Evolutionary conservation across 2,329 filamentous ascomycete genomes (phyloP), one percentile per base, ranked within the genome.

Genomic region (Emmonsiellopsis sp.): DNA sequence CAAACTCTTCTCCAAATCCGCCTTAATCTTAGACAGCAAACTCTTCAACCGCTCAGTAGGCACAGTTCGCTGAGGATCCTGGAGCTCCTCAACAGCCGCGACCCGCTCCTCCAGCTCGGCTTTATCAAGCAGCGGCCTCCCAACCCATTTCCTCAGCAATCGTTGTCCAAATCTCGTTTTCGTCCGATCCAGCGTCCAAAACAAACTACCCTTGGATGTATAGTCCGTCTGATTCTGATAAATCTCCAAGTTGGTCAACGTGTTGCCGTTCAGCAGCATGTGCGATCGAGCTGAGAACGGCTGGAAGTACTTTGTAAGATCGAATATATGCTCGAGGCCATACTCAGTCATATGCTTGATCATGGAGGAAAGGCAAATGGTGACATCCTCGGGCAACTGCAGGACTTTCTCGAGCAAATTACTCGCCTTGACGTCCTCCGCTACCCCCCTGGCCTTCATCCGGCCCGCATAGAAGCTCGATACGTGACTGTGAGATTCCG

Each of bases 201-300:
- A 91, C 4, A 98, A 76, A 67, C 91, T 96, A 2, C 93, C 93
- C 62, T 86, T 91, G 55, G 86, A 82, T 0, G 82, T 80, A 62
- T 91, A 82, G 65, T 97, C 91, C 0, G 92, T 97, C 62, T 90
- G 84, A 60, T 98, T 98, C 56, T 91, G 87, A 66, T 96, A 98
- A 1, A 98, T 89, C 67, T 98, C 93, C 10, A 98, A 79, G 63
- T 89, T 95, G 48, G 89, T 92, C 38, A 98, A 74, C 0, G 92
- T 96, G 52, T 95, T 98, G 44, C 92, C 93, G 65, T 94, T 96
- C 56, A 98, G 76, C 3, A 97, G 77, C 93, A 98, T 97, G 65
- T 97, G 91, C 11, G 92, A 91, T 38, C 91, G 79, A 7, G 91
- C 89, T 61, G 88, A 95, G 72, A 98, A 98, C 2, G 90, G 89